Evolutionary conservation across 768 basidiomycete species (phyloP), one percentile per base, ranked within the genome.

Genomic region (Saitozyma podzolica): DNA sequence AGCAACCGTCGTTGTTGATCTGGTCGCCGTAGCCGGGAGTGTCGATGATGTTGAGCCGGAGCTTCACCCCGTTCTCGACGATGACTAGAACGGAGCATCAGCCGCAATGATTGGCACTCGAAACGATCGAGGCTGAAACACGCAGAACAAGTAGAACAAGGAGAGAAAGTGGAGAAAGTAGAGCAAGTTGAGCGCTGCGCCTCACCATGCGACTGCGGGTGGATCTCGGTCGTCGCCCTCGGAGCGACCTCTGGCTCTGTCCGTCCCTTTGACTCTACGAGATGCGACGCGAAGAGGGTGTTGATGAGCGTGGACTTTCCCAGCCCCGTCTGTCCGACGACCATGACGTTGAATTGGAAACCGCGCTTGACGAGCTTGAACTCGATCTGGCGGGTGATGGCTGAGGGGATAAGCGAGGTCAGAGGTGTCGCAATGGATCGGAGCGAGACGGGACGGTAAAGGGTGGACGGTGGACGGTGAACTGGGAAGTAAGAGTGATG

Each of bases 291-390:
- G 78, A 99, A 99, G 80, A 99, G 91, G 53, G 95, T 98, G 85
- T 97, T 98, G 80, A 98, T 92, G 76, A 99, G 84, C 50, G 95
- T 99, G 76, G 93, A 96, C 84, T 99, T 99, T 80, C 95, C 95
- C 50, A 99, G 84, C 65, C 95, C 95, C 56, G 93, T 98, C 84
- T 95, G 95, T 94, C 94, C 95, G 72, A 89, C 95, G 65, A 92
- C 89, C 77, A 98, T 97, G 64, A 96, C 90, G 77, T 97, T 98
- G 86, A 98, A 98, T 84, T 97, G 92, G 85, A 98, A 98, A 64
- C 95, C 95, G 67, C 95, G 88, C 83, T 97, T 97, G 83, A 98
- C 86, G 68, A 97, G 89, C 86, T 97, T 97, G 85, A 94, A 90
- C 84, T 99, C 95, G 72, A 97, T 97, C 82, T 97, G 95, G 76